Evolutionary conservation across 306 rosid genomes (phyloP).

Genomic region (Malus orientalis): DNA sequence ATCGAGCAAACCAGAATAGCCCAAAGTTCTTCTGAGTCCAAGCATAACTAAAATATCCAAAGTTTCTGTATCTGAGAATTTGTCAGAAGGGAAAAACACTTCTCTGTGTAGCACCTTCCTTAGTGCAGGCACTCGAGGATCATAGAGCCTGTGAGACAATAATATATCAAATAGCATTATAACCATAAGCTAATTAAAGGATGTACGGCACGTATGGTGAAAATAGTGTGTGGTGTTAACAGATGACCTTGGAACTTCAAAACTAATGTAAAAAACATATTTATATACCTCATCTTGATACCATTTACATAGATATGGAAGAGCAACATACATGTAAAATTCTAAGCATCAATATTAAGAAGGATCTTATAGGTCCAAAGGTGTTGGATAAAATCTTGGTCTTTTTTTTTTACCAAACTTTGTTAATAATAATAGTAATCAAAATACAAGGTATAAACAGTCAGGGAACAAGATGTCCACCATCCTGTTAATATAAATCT

Average conservation of each 20-base stretch:
- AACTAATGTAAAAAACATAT: no score
- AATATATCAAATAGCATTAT: constrained; percentile 1
- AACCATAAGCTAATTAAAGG: constrained; percentile 2
- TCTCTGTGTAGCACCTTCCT: constrained; percentile 53
- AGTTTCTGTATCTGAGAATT: constrained; percentile 52
- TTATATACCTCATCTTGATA: no score
- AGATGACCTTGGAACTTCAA: no score
- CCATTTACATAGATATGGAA: no score
- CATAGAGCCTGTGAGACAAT: constrained; percentile 78
- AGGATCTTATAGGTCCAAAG: neutral
- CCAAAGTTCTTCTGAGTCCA: constrained; percentile 80
- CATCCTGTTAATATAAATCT: neutral
- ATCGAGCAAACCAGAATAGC: constrained; percentile 84
- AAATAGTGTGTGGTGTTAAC: no score
- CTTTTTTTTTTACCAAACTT: neutral
- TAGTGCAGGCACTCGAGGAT: constrained; percentile 76
- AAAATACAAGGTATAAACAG: neutral
- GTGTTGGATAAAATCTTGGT: neutral
- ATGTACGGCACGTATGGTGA: neutral
- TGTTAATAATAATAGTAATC: neutral
- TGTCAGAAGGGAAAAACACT: constrained; percentile 75
- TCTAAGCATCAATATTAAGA: neutral
- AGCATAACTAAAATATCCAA: constrained; percentile 68
- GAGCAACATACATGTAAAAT: neutral
- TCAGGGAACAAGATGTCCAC: neutral